Evolutionary conservation across 805 yeast genomes (phyloP), one percentile per base, ranked within the genome.

Genomic region (Cyberlindnera maclurae): DNA sequence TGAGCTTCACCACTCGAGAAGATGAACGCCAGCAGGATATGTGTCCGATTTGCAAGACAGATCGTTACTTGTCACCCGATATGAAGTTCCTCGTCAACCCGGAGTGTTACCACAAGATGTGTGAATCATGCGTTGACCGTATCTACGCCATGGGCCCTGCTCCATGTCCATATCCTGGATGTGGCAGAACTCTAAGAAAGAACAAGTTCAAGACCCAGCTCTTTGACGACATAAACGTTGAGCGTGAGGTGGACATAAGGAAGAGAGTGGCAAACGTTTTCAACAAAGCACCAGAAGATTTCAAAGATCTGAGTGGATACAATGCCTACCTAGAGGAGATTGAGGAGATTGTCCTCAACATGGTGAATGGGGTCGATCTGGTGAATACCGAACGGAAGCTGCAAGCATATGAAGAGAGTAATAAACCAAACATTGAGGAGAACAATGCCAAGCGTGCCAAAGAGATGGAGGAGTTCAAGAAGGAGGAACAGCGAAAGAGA

Each of bases 21-120:
- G 45, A 41, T 6, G 41, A 36, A 10, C 37, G 82, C 75, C 40
- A 60, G 71, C 43, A 70, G 67, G 95, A 86, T 60, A 82, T 89
- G 78, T 93, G 99, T 68, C 97, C 97, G 24, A 87, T 93, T 54
- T 93, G 99, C 70, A 87, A 90, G 63, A 87, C 97, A 34, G 96
- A 90, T 62, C 68, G 89, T 58, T 93, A 93, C 60, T 70, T 93
- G 44, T 86, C 95, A 33, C 97, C 97, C 18, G 87, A 89, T 50
- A 83, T 93, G 81, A 78, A 73, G 48, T 90, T 93, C 57, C 74
- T 90, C 39, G 88, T 93, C 47, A 93, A 93, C 53, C 95, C 97
- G 0, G 98, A 93, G 60, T 93, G 99, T 63, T 93, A 93, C 58
- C 99, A 93, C 58, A 90, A 87, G 68, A 90, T 93, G 60, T 93